phyloP scores from a whole-genome alignment of 768 basidiomycete species.

The Atractiella rhizophila region DNA sequence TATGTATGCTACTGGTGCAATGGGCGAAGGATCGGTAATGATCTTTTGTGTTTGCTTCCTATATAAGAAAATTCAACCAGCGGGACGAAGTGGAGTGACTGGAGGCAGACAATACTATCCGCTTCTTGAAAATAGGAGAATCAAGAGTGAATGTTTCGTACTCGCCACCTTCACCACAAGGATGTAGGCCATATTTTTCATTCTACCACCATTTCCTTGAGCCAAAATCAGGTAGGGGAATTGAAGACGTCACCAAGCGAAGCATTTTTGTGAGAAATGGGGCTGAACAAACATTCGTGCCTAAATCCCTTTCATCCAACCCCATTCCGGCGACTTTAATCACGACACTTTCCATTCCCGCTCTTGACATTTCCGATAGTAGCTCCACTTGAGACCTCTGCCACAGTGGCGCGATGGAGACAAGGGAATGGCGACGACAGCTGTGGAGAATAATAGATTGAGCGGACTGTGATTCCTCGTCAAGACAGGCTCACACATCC shows the following conservation, averaged over 20 bases:
- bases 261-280: not conserved
- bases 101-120: slow-evolving; percentile 39
- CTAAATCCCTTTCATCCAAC: slow-evolving; percentile 38
- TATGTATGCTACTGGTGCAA: slow-evolving; percentile 76
- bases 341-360: slow-evolving; percentile 51
- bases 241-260: not conserved
- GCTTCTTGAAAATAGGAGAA: slow-evolving; percentile 59
- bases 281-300: slow-evolving; percentile 32
- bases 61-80: slow-evolving; percentile 31
- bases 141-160: slow-evolving; percentile 85
- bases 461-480: not conserved
- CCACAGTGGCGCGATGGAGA: slow-evolving; percentile 73
- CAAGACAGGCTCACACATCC: slow-evolving; percentile 45
- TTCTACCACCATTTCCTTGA: slow-evolving; percentile 34
- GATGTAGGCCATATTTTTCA: slow-evolving; percentile 56
- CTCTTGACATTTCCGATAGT: slow-evolving; percentile 58
- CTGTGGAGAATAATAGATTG: slow-evolving; percentile 23
- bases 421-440: slow-evolving; percentile 53
- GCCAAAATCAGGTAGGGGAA: not conserved
- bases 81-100: not conserved
- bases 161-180: slow-evolving; percentile 95
- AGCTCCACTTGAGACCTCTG: slow-evolving; percentile 69
- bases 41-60: slow-evolving; percentile 26
- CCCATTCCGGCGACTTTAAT: slow-evolving; percentile 96
- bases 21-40: slow-evolving; percentile 35